Percentiles rank a stretch among this genome's conserved stretches.
Conservation (phyloP, 768 basidiomycete species). For the Lentinula detonsa region DNA sequence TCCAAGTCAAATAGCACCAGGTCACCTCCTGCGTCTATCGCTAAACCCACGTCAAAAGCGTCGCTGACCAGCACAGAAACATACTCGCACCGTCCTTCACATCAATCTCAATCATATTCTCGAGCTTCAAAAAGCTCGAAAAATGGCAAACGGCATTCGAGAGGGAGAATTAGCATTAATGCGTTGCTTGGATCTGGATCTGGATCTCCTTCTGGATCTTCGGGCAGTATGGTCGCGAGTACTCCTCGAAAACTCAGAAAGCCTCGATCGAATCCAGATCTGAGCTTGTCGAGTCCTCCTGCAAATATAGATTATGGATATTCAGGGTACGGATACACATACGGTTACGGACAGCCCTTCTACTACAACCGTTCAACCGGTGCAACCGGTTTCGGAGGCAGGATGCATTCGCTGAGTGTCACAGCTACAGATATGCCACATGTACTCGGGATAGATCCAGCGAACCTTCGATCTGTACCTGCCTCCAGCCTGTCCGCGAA, state of each 20-base stretch:
- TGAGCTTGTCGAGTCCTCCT: slow-evolving; percentile 7
- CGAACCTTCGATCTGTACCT: not conserved
- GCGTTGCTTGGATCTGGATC: not conserved
- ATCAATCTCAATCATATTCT: slow-evolving; percentile 2
- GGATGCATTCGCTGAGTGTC: slow-evolving; percentile 75
- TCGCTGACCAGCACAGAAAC: not conserved
- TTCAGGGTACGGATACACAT: slow-evolving; percentile 8
- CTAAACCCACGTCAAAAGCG: not conserved
- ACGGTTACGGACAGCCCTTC: not conserved
- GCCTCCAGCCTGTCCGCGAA: not conserved
- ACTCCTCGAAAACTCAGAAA: slow-evolving; percentile 51
- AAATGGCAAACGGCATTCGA: not conserved
- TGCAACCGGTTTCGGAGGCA: slow-evolving; percentile 26
- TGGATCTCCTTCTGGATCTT: not conserved
- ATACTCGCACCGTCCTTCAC: not conserved
- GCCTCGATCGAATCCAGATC: slow-evolving; percentile 69
- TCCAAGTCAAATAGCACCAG: not conserved
- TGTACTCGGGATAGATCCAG: slow-evolving; percentile 8
- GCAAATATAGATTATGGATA: slow-evolving; percentile 17
- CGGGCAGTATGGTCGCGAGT: not conserved
- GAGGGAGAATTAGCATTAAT: slow-evolving; percentile 5
- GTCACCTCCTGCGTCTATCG: not conserved
- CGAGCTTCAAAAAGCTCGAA: slow-evolving; percentile 1
- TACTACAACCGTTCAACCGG: not conserved
- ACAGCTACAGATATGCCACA: slow-evolving; percentile 62